Evolutionary conservation across 306 rosid species (phyloP).

Genomic region (Dalbergia cochinchinensis): DNA sequence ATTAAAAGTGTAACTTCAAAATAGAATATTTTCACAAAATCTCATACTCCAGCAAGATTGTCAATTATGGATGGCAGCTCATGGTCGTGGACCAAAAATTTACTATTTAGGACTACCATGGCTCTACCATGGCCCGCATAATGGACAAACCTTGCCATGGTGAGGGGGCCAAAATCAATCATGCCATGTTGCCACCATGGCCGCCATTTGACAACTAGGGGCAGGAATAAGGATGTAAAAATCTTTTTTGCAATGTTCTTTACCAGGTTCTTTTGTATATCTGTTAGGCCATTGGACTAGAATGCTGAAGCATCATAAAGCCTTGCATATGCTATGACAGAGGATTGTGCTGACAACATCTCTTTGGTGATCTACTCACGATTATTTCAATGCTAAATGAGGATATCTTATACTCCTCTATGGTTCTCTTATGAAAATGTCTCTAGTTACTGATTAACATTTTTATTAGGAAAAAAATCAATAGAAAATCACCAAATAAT

Average conservation of each 20-base stretch:
- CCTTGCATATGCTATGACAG: too few species aligned
- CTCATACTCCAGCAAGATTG: not conserved
- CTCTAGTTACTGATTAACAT: not conserved
- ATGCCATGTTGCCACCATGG: too few species aligned
- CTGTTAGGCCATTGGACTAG: not conserved
- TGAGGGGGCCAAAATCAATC: too few species aligned
- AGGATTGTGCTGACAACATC: not conserved
- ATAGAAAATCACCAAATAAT: constrained; percentile 4
- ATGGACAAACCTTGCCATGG: too few species aligned
- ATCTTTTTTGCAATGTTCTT: not conserved
- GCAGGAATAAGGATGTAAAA: not conserved
- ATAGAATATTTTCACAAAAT: not conserved
- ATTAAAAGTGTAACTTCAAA: not conserved
- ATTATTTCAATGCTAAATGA: not conserved
- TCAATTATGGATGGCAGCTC: too few species aligned
- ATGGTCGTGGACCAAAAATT: too few species aligned
- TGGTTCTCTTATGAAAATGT: not conserved
- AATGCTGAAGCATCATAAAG: too few species aligned
- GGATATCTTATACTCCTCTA: not conserved
- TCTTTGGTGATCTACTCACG: not conserved
- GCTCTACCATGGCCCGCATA: too few species aligned
- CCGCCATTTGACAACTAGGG: too few species aligned
- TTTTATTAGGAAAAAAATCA: too few species aligned
- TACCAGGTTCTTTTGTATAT: not conserved
- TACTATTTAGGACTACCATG: too few species aligned